Evolutionary conservation across 495 filamentous ascomycete genomes (phyloP).

Genomic region (Penicillium turbatum): DNA sequence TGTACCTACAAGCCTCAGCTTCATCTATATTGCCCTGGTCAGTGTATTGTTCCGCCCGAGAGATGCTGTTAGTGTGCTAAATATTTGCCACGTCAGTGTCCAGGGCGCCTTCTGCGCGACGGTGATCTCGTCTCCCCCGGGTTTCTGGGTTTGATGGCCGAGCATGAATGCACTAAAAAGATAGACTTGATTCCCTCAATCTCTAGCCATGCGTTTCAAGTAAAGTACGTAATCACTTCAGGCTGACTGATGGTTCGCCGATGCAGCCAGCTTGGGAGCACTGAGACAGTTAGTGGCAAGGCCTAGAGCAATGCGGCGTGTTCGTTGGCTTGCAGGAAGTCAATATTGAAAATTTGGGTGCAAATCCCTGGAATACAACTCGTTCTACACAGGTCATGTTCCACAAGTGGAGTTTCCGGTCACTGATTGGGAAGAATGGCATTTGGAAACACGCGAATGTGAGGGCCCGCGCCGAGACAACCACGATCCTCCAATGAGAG

Average conservation of each 20-base stretch:
- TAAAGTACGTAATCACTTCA: background rate
- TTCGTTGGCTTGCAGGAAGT: background rate
- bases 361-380: background rate
- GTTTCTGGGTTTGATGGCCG: background rate
- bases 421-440: constrained; percentile 11
- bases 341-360: background rate
- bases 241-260: background rate
- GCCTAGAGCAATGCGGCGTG: background rate
- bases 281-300: background rate
- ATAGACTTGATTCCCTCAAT: background rate
- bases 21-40: background rate
- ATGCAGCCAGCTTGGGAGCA: background rate
- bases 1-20: background rate
- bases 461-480: constrained; percentile 25
- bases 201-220: background rate
- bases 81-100: background rate
- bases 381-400: background rate
- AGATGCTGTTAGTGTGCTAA: background rate
- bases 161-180: background rate
- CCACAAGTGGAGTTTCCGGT: background rate
- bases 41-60: background rate
- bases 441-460: constrained; percentile 31
- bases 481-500: constrained; percentile 20
- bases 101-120: background rate
- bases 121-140: background rate